Base-by-base conservation (phyloP, 495 filamentous ascomycete species). In the Penicillium soppii region DNA sequence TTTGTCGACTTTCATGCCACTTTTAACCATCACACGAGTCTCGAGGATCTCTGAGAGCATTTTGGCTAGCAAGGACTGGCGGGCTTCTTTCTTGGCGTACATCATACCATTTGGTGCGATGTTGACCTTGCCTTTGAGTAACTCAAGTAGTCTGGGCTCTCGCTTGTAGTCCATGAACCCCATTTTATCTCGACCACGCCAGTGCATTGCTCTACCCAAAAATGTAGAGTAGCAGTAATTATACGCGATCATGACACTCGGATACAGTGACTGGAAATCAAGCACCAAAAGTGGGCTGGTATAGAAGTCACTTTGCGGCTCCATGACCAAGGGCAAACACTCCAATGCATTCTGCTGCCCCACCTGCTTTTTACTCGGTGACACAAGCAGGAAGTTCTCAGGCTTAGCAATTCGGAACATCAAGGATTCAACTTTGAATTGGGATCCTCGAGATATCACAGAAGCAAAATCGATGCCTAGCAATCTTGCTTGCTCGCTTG, bases 141-240 rank as follows among this genome's bases (percentile, higher is more conserved):
- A 77, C 57, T 86, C 85, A 3, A 97, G 70, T 2, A 97, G 70
- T 13, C 88, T 74, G 10, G 84, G 79, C 56, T 88, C 77, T 47
- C 95, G 79, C 48, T 84, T 71, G 70, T 92, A 96, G 48, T 96
- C 85, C 32, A 82, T 78, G 59, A 98, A 95, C 0, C 94, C 94
- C 86, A 98, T 89, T 70, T 98, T 98, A 70, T 94, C 92, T 40
- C 82, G 83, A 13, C 91, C 91, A 21, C 90, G 82, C 94, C 92
- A 96, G 58, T 80, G 80, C 19, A 84, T 79, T 25, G 92, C 82
- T 40, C 94, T 83, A 3, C 94, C 94, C 7, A 98, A 80, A 55
- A 90, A 98, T 0, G 94, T 98, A 0, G 94, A 97, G 67, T 98
- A 98, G 73, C 94, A 98, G 70, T 97, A 96, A 64, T 98, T 98